phyloP scores from a whole-genome alignment of 805 yeast genomes.

The Monosporozyma unispora region DNA sequence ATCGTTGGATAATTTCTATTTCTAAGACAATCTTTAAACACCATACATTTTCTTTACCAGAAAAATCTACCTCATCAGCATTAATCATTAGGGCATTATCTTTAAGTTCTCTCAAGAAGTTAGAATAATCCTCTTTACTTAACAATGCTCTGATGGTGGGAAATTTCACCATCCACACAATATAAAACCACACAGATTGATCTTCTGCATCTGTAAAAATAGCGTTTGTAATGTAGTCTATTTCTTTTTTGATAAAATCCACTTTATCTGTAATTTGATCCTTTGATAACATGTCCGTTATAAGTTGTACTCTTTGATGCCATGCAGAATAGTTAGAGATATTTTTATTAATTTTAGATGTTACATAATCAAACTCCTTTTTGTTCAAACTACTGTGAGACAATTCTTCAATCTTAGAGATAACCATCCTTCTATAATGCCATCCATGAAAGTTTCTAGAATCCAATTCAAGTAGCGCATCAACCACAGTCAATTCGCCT shows the following conservation, averaged over 20 bases:
- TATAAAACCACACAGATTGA: constrained; percentile 85
- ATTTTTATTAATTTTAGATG: constrained; percentile 66
- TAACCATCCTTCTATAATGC: constrained; percentile 79
- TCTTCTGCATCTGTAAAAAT: constrained; percentile 90
- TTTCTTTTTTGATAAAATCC: constrained; percentile 44
- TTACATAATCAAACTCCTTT: constrained; percentile 68
- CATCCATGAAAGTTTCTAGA: constrained; percentile 90
- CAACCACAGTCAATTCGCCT: constrained; percentile 61
- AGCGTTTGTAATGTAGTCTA: constrained; percentile 67
- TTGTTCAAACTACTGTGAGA: constrained; percentile 27
- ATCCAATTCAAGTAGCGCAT: constrained; percentile 59
- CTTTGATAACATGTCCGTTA: constrained; percentile 41
- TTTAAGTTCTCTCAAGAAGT: constrained; percentile 39
- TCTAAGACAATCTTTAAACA: constrained; percentile 57
- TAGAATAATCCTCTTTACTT: constrained; percentile 25
- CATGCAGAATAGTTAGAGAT: constrained; percentile 93
- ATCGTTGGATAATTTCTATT: constrained; percentile 31
- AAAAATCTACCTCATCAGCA: constrained; percentile 63
- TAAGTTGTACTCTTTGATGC: constrained; percentile 75
- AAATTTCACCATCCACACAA: constrained; percentile 60
- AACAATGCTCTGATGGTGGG: constrained; percentile 24
- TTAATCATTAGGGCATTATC: constrained; percentile 51
- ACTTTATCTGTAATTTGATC: constrained; percentile 17
- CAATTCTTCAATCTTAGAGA: constrained; percentile 28
- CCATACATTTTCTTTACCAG: constrained; percentile 58